A percentile compares a stretch with the other conserved stretches of the same genome.
Conservation (phyloP, 2,329 filamentous ascomycete genomes). For the Neonectria faginata region DNA sequence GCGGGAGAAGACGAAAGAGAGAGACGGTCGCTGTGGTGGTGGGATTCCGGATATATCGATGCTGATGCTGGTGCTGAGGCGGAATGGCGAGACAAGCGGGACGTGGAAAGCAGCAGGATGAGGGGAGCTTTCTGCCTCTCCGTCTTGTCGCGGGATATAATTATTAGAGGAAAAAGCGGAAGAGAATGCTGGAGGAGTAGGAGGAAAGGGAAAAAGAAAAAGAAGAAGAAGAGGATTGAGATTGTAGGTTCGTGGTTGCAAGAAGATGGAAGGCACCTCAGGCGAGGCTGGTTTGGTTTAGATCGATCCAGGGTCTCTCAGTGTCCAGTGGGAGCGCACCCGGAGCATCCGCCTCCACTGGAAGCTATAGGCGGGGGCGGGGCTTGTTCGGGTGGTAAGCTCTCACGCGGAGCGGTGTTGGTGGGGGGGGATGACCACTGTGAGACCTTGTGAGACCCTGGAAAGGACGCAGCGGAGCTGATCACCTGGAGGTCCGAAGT, state of each 20-base stretch:
- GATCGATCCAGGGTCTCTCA: constrained; percentile 14
- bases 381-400: constrained; percentile 7
- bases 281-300: constrained; percentile 18
- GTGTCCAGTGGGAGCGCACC: constrained; percentile 30
- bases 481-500: constrained; percentile 6
- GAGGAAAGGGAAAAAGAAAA: constrained; percentile 1
- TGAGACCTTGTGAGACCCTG: constrained; percentile 2
- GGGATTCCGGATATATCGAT: background rate
- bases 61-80: background rate
- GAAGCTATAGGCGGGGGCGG: constrained; percentile 23
- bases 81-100: background rate
- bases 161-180: background rate
- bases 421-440: constrained; percentile 21
- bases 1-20: constrained; percentile 21
- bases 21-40: constrained; percentile 13
- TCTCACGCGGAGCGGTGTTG: constrained; percentile 3
- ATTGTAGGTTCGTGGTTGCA: constrained; percentile 22
- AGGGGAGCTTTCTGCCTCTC: background rate
- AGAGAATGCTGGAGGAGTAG: constrained; percentile 7
- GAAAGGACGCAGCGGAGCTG: constrained; percentile 3
- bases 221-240: background rate
- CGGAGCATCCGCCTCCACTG: constrained; percentile 35
- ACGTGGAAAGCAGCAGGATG: background rate
- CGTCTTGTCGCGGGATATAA: background rate
- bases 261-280: constrained; percentile 10